phyloP scores from a whole-genome alignment of 768 basidiomycete species.

The Suillus ampliporus region DNA sequence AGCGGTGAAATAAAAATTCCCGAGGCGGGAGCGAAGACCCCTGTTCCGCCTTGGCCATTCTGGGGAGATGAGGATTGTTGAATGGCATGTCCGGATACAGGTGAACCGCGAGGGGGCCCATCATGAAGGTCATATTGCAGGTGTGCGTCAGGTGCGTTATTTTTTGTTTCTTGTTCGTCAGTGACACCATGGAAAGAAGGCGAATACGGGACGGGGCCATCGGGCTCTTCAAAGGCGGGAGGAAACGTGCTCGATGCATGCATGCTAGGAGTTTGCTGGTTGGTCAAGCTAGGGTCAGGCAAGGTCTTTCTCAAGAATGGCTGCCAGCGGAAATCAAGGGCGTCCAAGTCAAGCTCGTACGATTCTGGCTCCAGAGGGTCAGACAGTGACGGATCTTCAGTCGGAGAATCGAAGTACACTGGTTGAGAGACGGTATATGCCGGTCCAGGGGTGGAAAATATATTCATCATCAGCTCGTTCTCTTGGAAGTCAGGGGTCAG shows the following conservation, averaged over 20 bases:
- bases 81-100: conserved; percentile 1
- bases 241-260: background rate
- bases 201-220: background rate
- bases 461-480: conserved; percentile 15
- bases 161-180: background rate
- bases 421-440: conserved; percentile 36
- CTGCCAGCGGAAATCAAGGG: conserved; percentile 61
- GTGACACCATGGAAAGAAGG: background rate
- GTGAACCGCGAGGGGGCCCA: background rate
- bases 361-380: conserved; percentile 42
- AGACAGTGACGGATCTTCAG: conserved; percentile 51
- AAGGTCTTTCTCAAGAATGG: conserved; percentile 46
- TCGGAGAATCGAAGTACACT: conserved; percentile 58
- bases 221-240: background rate
- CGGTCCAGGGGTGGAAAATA: conserved; percentile 59
- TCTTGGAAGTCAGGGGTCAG: conserved; percentile 1
- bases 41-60: background rate
- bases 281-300: background rate
- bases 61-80: background rate
- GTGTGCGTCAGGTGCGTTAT: background rate
- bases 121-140: background rate
- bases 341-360: conserved; percentile 45
- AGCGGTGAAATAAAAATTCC: conserved; percentile 38
- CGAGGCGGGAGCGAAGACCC: conserved; percentile 26
- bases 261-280: background rate